Base-by-base conservation (phyloP, 2,329 filamentous ascomycete genomes). In the Mycocentrospora acerina region DNA sequence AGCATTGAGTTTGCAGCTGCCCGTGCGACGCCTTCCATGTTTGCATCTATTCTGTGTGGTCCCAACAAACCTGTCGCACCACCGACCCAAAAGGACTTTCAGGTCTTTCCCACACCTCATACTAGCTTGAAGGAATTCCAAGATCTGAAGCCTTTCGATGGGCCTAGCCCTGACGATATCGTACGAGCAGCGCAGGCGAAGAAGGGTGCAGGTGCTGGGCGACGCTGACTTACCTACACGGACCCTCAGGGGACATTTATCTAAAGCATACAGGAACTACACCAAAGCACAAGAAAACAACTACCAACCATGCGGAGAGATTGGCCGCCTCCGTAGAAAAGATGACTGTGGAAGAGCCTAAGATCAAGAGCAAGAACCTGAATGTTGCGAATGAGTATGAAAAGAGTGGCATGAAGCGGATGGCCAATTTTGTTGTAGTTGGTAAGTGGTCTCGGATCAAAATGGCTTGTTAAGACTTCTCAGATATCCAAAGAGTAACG, bases 371-470 rank as follows among this genome's bases (percentile, higher is more conserved):
- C 62, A 95, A 94, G 64, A 90, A 93, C 38, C 69, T 97, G 14
- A 81, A 97, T 65, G 90, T 97, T 3, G 60, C 91, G 24, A 80
- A 82, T 31, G 90, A 95, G 62, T 91, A 86, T 59, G 79, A 85
- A 56, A 89, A 84, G 49, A 79, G 81, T 35, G 79, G 82, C 36
- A 77, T 78, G 52, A 97, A 96, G 69, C 86, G 85, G 53, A 85
- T 82, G 37, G 85, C 87, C 28, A 95, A 89, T 62, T 95, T 96
- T 68, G 90, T 95, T 7, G 90, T 96, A 24, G 90, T 95, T 54
- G 90, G 88, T 90, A 73, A 55, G 82, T 46, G 19, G 5, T 22
- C 9, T 22, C 5, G 5, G 9, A 22, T 22, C 19, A 5, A 22
- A 9, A 22, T 22, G 19, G 19, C 19, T 22, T 9, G 5, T 22